These are phyloP conservation scores for Vitis amurensis DNA, from an alignment of 164 flowering plant genomes.

Conservation along the genomic window DNA sequence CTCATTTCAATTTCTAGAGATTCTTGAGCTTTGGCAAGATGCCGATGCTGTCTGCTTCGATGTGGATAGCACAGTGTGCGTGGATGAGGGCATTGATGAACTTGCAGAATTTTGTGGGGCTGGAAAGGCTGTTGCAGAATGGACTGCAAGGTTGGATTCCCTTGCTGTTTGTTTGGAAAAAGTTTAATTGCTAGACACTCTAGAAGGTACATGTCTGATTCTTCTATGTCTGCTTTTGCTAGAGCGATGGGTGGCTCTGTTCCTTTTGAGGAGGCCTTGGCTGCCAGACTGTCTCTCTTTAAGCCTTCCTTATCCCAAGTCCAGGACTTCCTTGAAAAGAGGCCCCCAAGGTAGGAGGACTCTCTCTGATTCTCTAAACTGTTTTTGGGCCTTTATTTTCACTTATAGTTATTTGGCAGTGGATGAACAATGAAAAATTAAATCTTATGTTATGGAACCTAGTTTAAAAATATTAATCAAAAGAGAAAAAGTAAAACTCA, in stretches of 20 bases:
- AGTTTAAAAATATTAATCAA: too few species aligned
- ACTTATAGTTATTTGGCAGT: too few species aligned
- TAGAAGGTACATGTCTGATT: conserved; percentile 3
- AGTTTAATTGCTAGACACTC: background rate
- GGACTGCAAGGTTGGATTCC: conserved; percentile 82
- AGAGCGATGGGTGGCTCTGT: conserved; percentile 99
- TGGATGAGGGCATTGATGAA: conserved; percentile 98
- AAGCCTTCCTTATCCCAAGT: conserved; percentile 80
- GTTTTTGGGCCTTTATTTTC: too few species aligned
- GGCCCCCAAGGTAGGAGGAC: conserved; percentile 73
- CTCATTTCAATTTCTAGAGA: conserved; percentile 35
- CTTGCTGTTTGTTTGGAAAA: background rate
- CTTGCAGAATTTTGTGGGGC: conserved; percentile 99
- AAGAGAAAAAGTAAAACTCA: too few species aligned
- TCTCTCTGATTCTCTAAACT: background rate
- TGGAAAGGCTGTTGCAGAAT: conserved; percentile 97
- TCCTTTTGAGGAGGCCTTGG: conserved; percentile 93
- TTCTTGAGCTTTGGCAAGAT: conserved; percentile 65
- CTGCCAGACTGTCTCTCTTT: conserved; percentile 85
- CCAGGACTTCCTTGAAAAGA: conserved; percentile 76
- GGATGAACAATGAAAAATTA: too few species aligned
- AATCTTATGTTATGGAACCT: too few species aligned
- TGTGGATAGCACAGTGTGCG: conserved; percentile 97
- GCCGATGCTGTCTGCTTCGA: conserved; percentile 95
- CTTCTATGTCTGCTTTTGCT: conserved; percentile 16